A percentile compares a stretch with the other conserved stretches of the same genome.
phyloP scores from a whole-genome alignment of 768 basidiomycete species.

The Podaxis mareebaensis region DNA sequence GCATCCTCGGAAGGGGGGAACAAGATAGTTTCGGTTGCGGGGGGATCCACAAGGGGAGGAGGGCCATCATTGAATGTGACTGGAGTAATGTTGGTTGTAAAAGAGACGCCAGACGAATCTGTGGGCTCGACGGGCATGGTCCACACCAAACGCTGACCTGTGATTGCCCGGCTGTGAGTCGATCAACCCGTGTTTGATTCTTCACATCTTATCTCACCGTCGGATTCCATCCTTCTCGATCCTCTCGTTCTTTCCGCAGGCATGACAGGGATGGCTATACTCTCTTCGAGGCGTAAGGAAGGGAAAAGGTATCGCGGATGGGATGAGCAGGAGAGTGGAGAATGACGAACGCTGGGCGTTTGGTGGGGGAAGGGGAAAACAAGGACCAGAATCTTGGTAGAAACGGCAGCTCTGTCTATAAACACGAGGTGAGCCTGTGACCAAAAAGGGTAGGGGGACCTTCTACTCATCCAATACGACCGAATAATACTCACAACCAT shows the following conservation, averaged over 20 bases:
- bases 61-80: constrained; percentile 26
- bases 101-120: constrained; percentile 22
- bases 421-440: constrained; percentile 30
- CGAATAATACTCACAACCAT: constrained; percentile 22
- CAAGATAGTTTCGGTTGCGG: constrained; percentile 45
- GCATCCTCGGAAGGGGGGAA: constrained; percentile 53
- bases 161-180: constrained; percentile 3
- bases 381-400: constrained; percentile 22
- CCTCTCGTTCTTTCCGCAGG: constrained; percentile 33
- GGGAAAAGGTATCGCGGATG: constrained; percentile 14
- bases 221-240: constrained; percentile 26
- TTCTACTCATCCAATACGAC: constrained; percentile 9
- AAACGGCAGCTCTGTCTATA: constrained; percentile 29
- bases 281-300: not conserved
- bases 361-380: constrained; percentile 23
- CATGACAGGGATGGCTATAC: constrained; percentile 21
- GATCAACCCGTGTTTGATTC: constrained; percentile 4
- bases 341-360: constrained; percentile 14
- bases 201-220: constrained; percentile 22
- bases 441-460: constrained; percentile 27
- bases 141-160: constrained; percentile 34
- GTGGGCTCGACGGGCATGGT: constrained; percentile 28
- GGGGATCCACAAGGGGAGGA: constrained; percentile 30
- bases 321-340: constrained; percentile 13
- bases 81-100: constrained; percentile 24